Conservation (phyloP, 768 basidiomycete genomes). For the Amylocystis lapponica region DNA sequence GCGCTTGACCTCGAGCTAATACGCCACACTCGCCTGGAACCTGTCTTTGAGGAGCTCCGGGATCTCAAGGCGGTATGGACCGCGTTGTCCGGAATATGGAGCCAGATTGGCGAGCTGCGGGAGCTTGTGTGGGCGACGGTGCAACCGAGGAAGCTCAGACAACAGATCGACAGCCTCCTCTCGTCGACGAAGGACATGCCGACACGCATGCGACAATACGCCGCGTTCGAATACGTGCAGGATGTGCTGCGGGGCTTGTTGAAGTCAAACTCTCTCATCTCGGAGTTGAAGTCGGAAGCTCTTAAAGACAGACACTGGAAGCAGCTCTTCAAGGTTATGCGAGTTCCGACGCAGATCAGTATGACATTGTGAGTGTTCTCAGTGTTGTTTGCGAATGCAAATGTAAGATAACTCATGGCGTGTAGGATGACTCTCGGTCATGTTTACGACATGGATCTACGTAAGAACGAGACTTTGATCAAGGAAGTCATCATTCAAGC, state of each 20-base stretch:
- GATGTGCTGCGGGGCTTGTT: slow-evolving; percentile 80
- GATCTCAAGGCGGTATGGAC: slow-evolving; percentile 99
- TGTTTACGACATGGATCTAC: slow-evolving; percentile 95
- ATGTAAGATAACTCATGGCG: neutral
- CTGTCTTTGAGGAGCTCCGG: slow-evolving; percentile 90
- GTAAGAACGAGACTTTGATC: slow-evolving; percentile 85
- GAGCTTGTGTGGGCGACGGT: slow-evolving; percentile 90
- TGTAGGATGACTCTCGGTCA: slow-evolving; percentile 89
- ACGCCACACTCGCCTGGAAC: slow-evolving; percentile 86
- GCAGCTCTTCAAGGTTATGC: slow-evolving; percentile 87
- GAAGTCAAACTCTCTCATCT: slow-evolving; percentile 86
- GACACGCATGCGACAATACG: slow-evolving; percentile 97
- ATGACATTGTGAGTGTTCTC: slow-evolving; percentile 54
- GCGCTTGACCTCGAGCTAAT: slow-evolving; percentile 90
- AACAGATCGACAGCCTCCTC: slow-evolving; percentile 87
- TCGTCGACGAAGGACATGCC: slow-evolving; percentile 98
- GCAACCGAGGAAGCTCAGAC: slow-evolving; percentile 90
- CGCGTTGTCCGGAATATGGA: slow-evolving; percentile 95
- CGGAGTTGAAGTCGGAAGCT: slow-evolving; percentile 94
- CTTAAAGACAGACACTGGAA: slow-evolving; percentile 98
- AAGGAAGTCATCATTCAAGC: slow-evolving; percentile 96
- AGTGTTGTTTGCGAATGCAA: neutral
- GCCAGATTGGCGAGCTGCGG: slow-evolving; percentile 80
- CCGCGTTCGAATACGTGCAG: slow-evolving; percentile 97
- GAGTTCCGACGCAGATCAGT: slow-evolving; percentile 68